phyloP scores from a whole-genome alignment of 2,329 filamentous ascomycete species.

The Fusarium sp. region DNA sequence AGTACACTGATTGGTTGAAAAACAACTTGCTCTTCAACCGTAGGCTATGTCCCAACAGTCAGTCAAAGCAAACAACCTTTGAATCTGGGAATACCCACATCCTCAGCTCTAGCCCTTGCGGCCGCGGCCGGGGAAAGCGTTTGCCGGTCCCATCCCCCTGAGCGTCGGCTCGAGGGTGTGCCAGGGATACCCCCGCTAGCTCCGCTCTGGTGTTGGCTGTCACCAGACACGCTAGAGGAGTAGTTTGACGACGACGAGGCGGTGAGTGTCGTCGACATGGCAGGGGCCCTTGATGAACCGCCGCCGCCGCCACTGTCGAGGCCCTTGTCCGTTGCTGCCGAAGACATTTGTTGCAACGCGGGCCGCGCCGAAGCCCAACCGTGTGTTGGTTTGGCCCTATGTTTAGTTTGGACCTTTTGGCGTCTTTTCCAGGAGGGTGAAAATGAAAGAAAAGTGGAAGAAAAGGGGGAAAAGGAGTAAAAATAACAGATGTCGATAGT shows the following conservation, averaged over 20 bases:
- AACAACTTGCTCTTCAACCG: constrained; percentile 16
- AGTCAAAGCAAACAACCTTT: constrained; percentile 11
- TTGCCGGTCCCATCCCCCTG: constrained; percentile 41
- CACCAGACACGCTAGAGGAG: constrained; percentile 37
- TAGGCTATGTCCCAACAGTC: constrained; percentile 16
- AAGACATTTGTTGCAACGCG: constrained; percentile 29
- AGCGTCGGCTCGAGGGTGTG: constrained; percentile 36
- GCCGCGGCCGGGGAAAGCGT: constrained; percentile 35
- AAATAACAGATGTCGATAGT: not conserved
- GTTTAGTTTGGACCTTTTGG: constrained; percentile 21
- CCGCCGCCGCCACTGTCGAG: constrained; percentile 14
- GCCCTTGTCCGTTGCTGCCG: constrained; percentile 18
- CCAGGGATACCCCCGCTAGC: constrained; percentile 29
- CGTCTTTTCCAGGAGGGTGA: not conserved
- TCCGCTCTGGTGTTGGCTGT: constrained; percentile 28
- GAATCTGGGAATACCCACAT: constrained; percentile 20
- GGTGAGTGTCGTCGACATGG: constrained; percentile 31
- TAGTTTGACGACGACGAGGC: constrained; percentile 39
- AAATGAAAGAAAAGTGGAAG: not conserved
- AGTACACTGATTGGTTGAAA: constrained; percentile 18
- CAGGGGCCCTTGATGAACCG: constrained; percentile 10
- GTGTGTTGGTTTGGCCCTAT: constrained; percentile 10
- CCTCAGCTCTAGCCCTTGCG: constrained; percentile 28
- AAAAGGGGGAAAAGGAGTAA: not conserved
- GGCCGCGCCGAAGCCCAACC: constrained; percentile 34